Percentiles rank a stretch among this genome's conserved stretches.
phyloP scores from a whole-genome alignment of 495 filamentous ascomycete species.

The Tuber borchii region DNA sequence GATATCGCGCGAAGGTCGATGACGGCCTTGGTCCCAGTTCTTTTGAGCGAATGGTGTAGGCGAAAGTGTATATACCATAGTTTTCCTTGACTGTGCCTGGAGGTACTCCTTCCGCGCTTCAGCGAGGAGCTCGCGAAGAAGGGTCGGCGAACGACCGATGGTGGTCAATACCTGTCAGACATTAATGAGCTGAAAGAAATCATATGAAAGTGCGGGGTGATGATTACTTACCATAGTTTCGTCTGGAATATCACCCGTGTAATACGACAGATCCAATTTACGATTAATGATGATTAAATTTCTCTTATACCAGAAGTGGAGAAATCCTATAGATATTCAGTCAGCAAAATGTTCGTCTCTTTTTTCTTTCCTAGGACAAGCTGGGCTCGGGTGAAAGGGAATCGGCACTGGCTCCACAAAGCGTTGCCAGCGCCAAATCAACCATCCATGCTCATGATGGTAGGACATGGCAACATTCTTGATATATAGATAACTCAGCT shows the following conservation, averaged over 20 bases:
- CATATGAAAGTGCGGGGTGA: constrained; percentile 3
- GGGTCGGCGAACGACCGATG: constrained; percentile 57
- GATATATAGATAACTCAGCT: not conserved
- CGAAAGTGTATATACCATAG: constrained; percentile 41
- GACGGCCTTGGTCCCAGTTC: constrained; percentile 40
- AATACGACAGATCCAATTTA: constrained; percentile 39
- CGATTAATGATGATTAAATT: constrained; percentile 40
- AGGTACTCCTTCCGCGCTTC: constrained; percentile 50
- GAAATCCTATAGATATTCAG: constrained; percentile 28
- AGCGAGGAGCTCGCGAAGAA: constrained; percentile 60
- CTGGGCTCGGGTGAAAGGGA: not conserved
- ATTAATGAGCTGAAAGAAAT: constrained; percentile 19
- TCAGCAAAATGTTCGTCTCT: constrained; percentile 15
- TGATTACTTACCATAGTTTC: constrained; percentile 40
- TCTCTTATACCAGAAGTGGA: constrained; percentile 40
- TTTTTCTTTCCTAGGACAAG: not conserved
- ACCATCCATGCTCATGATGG: not conserved
- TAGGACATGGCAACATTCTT: not conserved
- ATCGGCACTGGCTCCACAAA: not conserved
- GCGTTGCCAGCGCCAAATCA: not conserved
- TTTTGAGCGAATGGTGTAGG: constrained; percentile 40
- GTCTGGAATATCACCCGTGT: constrained; percentile 40
- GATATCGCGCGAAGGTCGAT: constrained; percentile 55
- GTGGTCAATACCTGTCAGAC: constrained; percentile 35
- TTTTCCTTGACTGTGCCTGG: constrained; percentile 38